phyloP scores from a whole-genome alignment of 139 green algal species.

The Ostreobium quekettii region DNA sequence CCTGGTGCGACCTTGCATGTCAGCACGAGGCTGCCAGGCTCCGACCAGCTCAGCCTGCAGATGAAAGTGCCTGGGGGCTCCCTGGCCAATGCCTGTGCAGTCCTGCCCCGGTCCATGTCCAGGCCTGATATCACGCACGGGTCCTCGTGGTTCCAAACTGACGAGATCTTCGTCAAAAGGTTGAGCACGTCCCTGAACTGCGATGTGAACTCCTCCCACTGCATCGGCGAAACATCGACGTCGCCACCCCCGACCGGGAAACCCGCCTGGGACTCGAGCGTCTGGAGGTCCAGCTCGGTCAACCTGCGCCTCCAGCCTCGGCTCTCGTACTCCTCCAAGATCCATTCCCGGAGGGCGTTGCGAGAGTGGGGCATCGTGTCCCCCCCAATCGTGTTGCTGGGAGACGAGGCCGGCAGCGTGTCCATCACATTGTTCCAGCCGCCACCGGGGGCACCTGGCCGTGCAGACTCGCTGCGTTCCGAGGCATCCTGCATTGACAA shows the following conservation, averaged over 20 bases:
- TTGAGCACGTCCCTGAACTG: constrained; percentile 40
- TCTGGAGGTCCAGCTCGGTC: constrained; percentile 43
- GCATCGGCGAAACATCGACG: constrained; percentile 29
- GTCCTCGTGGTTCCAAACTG: constrained; percentile 51
- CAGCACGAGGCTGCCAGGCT: constrained; percentile 12
- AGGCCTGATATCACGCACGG: constrained; percentile 56
- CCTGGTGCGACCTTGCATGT: constrained; percentile 17
- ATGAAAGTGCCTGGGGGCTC: constrained; percentile 21
- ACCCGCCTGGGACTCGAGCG: constrained; percentile 46
- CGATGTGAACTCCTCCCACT: constrained; percentile 49
- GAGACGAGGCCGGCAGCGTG: too few species aligned
- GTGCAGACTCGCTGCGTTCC: too few species aligned
- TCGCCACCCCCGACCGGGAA: constrained; percentile 32
- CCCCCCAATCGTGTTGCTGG: too few species aligned
- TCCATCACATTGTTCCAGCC: too few species aligned
- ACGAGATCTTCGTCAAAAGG: constrained; percentile 40
- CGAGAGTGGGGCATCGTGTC: constrained; percentile 23
- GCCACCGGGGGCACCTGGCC: too few species aligned
- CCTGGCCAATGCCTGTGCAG: not conserved
- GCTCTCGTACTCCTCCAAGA: constrained; percentile 49
- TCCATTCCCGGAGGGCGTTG: constrained; percentile 36
- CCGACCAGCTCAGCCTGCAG: constrained; percentile 15
- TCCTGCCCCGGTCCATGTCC: constrained; percentile 43
- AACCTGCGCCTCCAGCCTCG: constrained; percentile 44
- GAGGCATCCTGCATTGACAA: too few species aligned